Evolutionary conservation across 2,329 filamentous ascomycete species (phyloP).

Genomic region (Trichoderma asperellum): DNA sequence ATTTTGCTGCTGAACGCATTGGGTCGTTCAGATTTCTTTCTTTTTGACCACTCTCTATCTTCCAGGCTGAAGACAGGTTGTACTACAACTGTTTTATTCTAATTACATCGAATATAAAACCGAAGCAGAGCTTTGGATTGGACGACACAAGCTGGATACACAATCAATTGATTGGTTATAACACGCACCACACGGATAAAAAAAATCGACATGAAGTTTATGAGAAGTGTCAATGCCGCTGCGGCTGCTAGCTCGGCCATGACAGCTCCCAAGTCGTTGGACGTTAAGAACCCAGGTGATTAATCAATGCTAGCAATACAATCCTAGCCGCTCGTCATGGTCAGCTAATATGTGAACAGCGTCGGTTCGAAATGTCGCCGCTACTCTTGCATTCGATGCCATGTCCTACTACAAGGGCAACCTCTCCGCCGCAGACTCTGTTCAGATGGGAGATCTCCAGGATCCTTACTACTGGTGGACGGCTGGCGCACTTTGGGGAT

Average conservation of each 20-base stretch:
- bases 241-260: constrained; percentile 37
- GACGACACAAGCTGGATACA: constrained; percentile 12
- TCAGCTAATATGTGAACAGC: constrained; percentile 44
- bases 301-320: too few relatives aligned
- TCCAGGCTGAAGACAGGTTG: constrained; percentile 22
- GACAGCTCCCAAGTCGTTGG: constrained; percentile 45
- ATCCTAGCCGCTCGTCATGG: not conserved
- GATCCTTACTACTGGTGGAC: constrained; percentile 73
- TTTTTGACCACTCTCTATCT: not conserved
- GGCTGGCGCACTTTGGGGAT: constrained; percentile 66
- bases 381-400: constrained; percentile 62
- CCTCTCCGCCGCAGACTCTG: constrained; percentile 51
- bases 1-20: constrained; percentile 12
- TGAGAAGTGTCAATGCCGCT: constrained; percentile 34
- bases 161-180: not conserved
- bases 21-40: not conserved
- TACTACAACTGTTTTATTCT: not conserved
- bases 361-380: constrained; percentile 65
- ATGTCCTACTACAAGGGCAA: constrained; percentile 70
- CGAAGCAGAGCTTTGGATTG: not conserved
- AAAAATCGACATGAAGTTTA: constrained; percentile 34
- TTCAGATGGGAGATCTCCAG: constrained; percentile 64
- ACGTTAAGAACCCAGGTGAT: constrained; percentile 44
- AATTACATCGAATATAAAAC: not conserved
- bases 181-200: not conserved